Base-by-base conservation (phyloP, 208 protist species). In the Herpetomonas samuelpessoai region DNA sequence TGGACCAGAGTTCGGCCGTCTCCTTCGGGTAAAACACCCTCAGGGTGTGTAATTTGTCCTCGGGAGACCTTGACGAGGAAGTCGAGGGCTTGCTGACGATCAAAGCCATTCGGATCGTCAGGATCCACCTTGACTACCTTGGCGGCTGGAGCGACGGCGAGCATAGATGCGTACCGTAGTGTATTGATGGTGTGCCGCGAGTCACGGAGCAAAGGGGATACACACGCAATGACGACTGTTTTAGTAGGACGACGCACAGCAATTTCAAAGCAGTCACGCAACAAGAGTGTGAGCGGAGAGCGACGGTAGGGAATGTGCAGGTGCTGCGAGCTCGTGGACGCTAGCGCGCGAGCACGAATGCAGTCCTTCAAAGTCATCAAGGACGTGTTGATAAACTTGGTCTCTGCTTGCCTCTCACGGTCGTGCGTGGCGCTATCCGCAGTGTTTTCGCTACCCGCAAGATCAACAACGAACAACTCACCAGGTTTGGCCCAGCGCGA, bases 341-440 rank as follows among this genome's bases (percentile, higher is more conserved):
- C 80, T 18, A 86, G 72, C 1, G 80, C 86, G 10, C 86, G 79
- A 16, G 84, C 62, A 26, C 90, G 79, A 60, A 96, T 93, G 67
- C 90, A 96, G 54, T 96, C 90, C 58, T 96, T 96, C 35, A 96
- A 68, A 0, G 87, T 93, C 90, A 96, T 96, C n/a, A 96, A 68
- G n/a, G 90, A 96, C 7, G 90, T 90, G 68, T 96, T 96, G 50
- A 96, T 96, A 61, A 93, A 93, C 54, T 93, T 92, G 22, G 90
- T 82, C 58, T 96, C 86, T 27, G 70, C 69, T 50, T 91, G 83
- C 2, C 87, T 77, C 19, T 55, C 71, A 65, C 90, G 91, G 69
- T 96, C 87, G 72, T 96, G 90, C 6, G 81, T 92, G 3, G 90
- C 76, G 52, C 81, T 90, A 57, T 96, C 90, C 0, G 86, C 83